A percentile compares a stretch with the other conserved stretches of the same genome.
phyloP scores from a whole-genome alignment of 257 asterid species.

The Jacaranda copaia region DNA sequence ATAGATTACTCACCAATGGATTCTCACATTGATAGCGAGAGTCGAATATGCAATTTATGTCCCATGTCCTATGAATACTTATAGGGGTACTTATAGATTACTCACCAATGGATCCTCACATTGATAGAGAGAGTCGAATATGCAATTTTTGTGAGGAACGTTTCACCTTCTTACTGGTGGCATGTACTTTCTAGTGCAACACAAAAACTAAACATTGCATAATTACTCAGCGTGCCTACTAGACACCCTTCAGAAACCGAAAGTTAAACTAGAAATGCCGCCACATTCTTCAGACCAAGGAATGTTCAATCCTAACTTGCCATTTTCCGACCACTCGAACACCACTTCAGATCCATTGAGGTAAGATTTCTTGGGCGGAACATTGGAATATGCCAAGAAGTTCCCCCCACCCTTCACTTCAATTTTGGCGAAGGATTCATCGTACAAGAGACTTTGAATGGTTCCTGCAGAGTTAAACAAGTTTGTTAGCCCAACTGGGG shows the following conservation, averaged over 20 bases:
- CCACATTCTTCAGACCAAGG: constrained; percentile 64
- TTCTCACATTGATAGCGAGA: too few relatives aligned
- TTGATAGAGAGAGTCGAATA: too few relatives aligned
- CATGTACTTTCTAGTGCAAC: constrained; percentile 27
- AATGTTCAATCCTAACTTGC: constrained; percentile 54
- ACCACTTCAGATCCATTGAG: constrained; percentile 53
- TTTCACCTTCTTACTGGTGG: too few relatives aligned
- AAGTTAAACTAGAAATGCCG: constrained; percentile 64
- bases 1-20: too few relatives aligned
- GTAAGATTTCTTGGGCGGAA: constrained; percentile 50
- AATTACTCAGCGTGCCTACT: neutral
- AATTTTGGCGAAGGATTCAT: constrained; percentile 45
- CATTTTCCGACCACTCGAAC: constrained; percentile 62
- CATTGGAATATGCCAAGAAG: constrained; percentile 61
- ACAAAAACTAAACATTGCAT: neutral
- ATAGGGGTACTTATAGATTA: too few relatives aligned
- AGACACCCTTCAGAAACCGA: constrained; percentile 39
- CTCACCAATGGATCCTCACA: too few relatives aligned
- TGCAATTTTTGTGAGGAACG: too few relatives aligned
- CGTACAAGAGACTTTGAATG: constrained; percentile 53
- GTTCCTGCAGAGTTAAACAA: constrained; percentile 75
- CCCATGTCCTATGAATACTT: too few relatives aligned
- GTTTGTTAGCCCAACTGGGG: constrained; percentile 72
- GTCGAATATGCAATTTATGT: too few relatives aligned
- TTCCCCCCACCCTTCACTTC: constrained; percentile 71